Conservation (phyloP, 371 early-diverging fungal species). For the Zancudomyces culisetae region DNA sequence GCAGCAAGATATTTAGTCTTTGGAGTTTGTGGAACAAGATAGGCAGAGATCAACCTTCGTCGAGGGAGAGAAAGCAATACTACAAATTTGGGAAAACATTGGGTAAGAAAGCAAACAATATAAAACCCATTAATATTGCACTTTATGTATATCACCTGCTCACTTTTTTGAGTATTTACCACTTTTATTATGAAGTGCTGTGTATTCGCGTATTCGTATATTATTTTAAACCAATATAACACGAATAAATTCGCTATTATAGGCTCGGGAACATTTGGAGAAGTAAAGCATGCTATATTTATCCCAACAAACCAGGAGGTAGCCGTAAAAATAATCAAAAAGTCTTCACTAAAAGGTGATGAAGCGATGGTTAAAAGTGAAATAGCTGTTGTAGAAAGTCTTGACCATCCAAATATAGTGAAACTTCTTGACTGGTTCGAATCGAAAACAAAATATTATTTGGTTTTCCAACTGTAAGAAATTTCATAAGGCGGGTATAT, state of each 20-base stretch:
- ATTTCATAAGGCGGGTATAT: constrained; percentile 1
- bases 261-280: constrained; percentile 58
- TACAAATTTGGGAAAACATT: constrained; percentile 38
- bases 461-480: constrained; percentile 68
- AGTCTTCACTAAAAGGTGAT: constrained; percentile 37
- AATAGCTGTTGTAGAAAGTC: constrained; percentile 37
- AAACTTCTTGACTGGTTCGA: constrained; percentile 63
- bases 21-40: neutral
- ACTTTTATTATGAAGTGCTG: no score
- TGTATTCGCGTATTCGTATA: no score
- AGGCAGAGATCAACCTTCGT: constrained; percentile 31
- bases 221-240: no score
- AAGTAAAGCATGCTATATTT: constrained; percentile 41
- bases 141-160: no score
- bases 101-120: no score
- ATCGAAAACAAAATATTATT: constrained; percentile 60
- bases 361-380: constrained; percentile 58
- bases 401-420: constrained; percentile 68
- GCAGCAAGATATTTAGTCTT: neutral
- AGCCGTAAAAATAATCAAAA: constrained; percentile 64
- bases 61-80: constrained; percentile 44
- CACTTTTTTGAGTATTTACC: no score
- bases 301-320: constrained; percentile 35
- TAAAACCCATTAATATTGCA: no score
- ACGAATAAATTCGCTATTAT: no score